These are phyloP conservation scores for Theileria annulata DNA, from an alignment of 169 alveolate genomes.

Conservation along the genomic window DNA sequence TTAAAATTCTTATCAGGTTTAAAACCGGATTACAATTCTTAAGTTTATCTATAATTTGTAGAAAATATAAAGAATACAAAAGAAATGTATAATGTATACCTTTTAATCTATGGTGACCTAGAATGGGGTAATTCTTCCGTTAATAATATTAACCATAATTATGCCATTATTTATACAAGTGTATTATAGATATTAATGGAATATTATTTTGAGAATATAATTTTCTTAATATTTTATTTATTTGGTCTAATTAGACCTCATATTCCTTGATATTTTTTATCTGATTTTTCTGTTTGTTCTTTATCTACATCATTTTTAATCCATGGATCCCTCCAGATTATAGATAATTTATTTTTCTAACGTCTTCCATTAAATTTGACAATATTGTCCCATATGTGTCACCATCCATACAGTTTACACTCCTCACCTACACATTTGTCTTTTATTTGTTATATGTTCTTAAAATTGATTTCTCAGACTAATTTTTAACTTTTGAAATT, in stretches of 20 bases:
- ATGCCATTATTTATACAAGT: not conserved
- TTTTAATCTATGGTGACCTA: conserved; percentile 13
- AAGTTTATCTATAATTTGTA: not conserved
- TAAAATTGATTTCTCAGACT: not conserved
- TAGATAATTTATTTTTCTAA: no score
- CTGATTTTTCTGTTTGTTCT: no score
- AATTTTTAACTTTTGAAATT: no score
- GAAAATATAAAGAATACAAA: not conserved
- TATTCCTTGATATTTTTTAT: no score
- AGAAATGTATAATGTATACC: not conserved
- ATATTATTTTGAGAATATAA: no score
- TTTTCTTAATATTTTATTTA: no score
- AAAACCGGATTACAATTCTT: not conserved
- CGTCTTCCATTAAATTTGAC: not conserved
- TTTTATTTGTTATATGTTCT: not conserved
- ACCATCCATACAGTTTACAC: not conserved
- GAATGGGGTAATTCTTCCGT: conserved; percentile 25
- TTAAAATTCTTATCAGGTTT: not conserved
- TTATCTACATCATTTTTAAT: no score
- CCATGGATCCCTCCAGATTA: no score
- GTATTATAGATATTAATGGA: no score
- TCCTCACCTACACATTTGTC: not conserved
- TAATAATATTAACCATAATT: not conserved
- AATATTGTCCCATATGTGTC: not conserved
- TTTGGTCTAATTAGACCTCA: no score